A percentile compares a stretch with the other conserved stretches of the same genome.
Conservation (phyloP, 108 stramenopile genomes). For the Cyclotella atomus region DNA sequence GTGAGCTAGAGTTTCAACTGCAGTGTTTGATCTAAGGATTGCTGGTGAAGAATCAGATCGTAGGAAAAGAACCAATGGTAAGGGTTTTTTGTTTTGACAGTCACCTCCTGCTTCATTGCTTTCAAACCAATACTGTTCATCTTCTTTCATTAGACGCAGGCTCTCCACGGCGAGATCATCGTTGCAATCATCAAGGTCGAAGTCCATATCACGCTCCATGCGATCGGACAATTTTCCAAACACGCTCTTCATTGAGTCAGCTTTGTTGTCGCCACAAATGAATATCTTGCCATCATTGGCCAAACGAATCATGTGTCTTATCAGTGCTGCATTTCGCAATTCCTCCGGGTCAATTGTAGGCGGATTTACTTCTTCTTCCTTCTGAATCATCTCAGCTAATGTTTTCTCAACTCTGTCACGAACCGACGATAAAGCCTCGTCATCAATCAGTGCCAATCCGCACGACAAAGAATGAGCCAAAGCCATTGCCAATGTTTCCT, state of each 20-base stretch:
- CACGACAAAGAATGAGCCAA: constrained; percentile 85
- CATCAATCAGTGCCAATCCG: constrained; percentile 78
- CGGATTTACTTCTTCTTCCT: not conserved
- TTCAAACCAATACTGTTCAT: constrained; percentile 53
- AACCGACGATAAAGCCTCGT: constrained; percentile 64
- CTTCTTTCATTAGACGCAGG: constrained; percentile 74
- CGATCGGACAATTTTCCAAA: constrained; percentile 68
- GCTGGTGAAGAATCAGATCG: constrained; percentile 68
- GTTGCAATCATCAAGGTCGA: constrained; percentile 81
- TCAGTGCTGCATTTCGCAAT: constrained; percentile 61
- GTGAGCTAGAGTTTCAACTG: constrained; percentile 74
- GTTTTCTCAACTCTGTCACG: constrained; percentile 53
- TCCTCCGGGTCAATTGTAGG: constrained; percentile 57
- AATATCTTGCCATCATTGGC: constrained; percentile 61
- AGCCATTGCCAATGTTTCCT: constrained; percentile 86
- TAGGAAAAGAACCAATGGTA: constrained; percentile 79
- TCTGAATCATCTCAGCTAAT: constrained; percentile 38
- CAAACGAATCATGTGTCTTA: constrained; percentile 62
- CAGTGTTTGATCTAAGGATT: constrained; percentile 80
- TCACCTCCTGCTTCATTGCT: constrained; percentile 10
- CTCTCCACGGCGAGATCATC: constrained; percentile 80
- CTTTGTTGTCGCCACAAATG: not conserved
- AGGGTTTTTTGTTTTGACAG: constrained; percentile 18
- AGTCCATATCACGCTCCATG: constrained; percentile 72
- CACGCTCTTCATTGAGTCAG: not conserved